A percentile compares a stretch with the other conserved stretches of the same genome.
Conservation (phyloP, 495 filamentous ascomycete species). For the Bathelium albidoporum region DNA sequence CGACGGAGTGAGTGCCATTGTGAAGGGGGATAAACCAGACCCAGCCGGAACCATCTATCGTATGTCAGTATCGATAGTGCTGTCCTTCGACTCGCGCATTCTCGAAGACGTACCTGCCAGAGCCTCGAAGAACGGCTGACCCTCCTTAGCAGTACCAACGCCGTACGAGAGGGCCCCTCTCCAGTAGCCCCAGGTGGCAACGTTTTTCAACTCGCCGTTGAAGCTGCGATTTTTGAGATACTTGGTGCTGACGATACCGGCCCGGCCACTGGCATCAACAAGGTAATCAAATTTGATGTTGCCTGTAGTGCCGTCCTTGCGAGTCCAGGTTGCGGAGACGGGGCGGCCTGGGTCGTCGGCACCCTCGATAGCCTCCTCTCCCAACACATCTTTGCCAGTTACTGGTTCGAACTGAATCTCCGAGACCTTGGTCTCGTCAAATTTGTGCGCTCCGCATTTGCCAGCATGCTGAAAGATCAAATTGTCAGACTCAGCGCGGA, state of each 20-base stretch:
- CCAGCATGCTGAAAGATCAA: background rate
- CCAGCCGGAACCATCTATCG: background rate
- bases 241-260: background rate
- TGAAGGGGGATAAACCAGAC: background rate
- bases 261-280: background rate
- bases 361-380: background rate
- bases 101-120: background rate
- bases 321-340: conserved; percentile 36
- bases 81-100: background rate
- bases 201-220: background rate
- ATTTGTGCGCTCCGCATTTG: background rate
- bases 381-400: background rate
- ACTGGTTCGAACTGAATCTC: background rate
- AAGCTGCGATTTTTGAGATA: background rate
- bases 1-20: background rate
- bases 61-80: background rate
- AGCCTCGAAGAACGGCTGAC: background rate
- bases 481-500: background rate
- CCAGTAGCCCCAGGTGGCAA: background rate
- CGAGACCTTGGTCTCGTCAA: background rate
- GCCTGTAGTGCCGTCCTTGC: conserved; percentile 31
- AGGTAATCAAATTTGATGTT: background rate
- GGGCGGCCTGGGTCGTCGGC: conserved; percentile 31
- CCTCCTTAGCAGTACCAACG: background rate
- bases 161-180: background rate